Evolutionary conservation across 192 early-diverging fungal genomes (phyloP), one percentile per base, ranked within the genome.

Genomic region (Coemansia aciculifera): DNA sequence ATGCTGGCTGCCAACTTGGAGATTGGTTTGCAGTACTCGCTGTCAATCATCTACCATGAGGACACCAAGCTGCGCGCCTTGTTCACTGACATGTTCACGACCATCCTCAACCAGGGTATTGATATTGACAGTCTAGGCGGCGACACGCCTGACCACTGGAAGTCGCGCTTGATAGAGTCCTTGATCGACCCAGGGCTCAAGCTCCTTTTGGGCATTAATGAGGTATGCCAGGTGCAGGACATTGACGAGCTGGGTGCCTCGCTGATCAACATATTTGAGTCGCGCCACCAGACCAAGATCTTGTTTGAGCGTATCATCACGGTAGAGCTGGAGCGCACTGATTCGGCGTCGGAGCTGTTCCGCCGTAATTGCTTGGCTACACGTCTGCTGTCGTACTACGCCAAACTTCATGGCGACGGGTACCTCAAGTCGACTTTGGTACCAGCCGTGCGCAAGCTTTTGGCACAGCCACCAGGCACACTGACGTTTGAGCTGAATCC

Each of bases 81-180:
- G 24, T 99, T 98, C 69, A 94, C 95, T 75, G 89, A 94, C 56
- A 95, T 99, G 34, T 79, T 99, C 43, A 95, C 94, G 27, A 93
- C 96, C 63, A 90, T 98, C 52, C 77, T 99, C 49, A 90, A 94
- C 62, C 81, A 89, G 75, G 96, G 93, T n/a, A 89, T 89, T n/a
- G 91, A 93, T 63, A 91, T 91, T 69, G 91, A 89, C 37, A 90
- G 88, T 1, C 74, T 98, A 63, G 89, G 84, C 31, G 91, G 87
- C 77, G 94, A 88, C 75, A 86, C 82, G 17, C 89, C 90, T 67
- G 88, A 85, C 40, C 90, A 89, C 69, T 87, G 95, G 59, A 92
- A 95, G 71, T 87, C 88, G 37, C 91, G 88, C 29, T 67, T 98
- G 39, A 73, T 97, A 5, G 92, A 96, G 69, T 64, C 90, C 19